These are phyloP conservation scores for Ganoderma boninense DNA, from an alignment of 1,284 basidiomycete species.

Conservation along the genomic window DNA sequence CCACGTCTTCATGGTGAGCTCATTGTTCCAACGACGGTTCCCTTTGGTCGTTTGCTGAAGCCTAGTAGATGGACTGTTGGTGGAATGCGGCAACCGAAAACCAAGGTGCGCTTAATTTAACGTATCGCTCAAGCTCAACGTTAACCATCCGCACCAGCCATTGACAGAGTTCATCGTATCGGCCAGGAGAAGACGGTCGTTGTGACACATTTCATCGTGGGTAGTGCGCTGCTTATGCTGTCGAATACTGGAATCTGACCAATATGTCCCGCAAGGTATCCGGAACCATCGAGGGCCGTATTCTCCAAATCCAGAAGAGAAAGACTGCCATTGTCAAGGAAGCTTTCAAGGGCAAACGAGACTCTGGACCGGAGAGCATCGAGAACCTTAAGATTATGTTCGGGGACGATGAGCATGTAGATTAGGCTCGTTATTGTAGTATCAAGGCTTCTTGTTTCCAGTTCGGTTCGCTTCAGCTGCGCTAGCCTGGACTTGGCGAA, in stretches of 20 bases:
- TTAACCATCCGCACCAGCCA: conserved; percentile 53
- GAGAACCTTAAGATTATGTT: conserved; percentile 85
- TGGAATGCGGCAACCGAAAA: conserved; percentile 93
- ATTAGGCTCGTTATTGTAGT: background rate
- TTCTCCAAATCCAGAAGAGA: conserved; percentile 88
- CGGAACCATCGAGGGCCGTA: conserved; percentile 82
- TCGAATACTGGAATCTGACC: background rate
- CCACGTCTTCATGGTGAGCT: conserved; percentile 85
- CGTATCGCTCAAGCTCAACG: conserved; percentile 37
- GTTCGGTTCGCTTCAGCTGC: background rate
- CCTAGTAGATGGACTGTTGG: conserved; percentile 89
- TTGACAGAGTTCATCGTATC: conserved; percentile 84
- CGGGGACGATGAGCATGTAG: conserved; percentile 44
- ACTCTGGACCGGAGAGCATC: conserved; percentile 70
- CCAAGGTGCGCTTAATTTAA: conserved; percentile 67
- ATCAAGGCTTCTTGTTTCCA: background rate
- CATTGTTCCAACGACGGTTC: conserved; percentile 1
- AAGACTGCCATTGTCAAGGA: conserved; percentile 88
- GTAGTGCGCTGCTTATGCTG: conserved; percentile 34
- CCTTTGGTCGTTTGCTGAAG: background rate
- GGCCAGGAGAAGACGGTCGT: conserved; percentile 88
- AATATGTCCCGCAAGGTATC: conserved; percentile 53
- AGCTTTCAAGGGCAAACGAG: conserved; percentile 68
- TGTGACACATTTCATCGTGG: conserved; percentile 91
- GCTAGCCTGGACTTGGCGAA: background rate